Evolutionary conservation across 768 basidiomycete genomes (phyloP).

Genomic region (Boletus tomentosulus): DNA sequence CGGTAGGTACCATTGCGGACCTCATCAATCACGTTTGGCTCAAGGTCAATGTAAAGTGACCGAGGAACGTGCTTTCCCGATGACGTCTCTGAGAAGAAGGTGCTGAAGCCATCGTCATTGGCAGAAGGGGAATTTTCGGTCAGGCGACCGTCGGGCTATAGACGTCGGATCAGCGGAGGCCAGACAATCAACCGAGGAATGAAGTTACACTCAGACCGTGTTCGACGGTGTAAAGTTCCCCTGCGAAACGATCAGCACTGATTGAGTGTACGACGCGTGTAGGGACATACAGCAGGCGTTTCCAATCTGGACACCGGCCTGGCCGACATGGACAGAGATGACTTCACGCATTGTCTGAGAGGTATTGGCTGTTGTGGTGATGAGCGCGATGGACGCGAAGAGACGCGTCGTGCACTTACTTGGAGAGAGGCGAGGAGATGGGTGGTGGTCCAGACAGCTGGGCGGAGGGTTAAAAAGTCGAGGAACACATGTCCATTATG

Average conservation of each 20-base stretch:
- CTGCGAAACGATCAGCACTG: conserved; percentile 38
- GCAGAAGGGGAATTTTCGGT: conserved; percentile 69
- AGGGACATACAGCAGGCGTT: conserved; percentile 92
- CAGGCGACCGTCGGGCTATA: conserved; percentile 91
- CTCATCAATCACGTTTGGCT: conserved; percentile 97
- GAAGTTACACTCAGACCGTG: conserved; percentile 85
- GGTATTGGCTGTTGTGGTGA: conserved; percentile 7
- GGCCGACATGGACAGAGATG: conserved; percentile 97
- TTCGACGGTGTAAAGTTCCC: conserved; percentile 99
- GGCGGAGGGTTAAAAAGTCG: conserved; percentile 40
- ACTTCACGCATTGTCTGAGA: conserved; percentile 79
- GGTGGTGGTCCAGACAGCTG: conserved; percentile 27
- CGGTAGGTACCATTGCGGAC: conserved; percentile 94
- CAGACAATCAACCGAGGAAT: not conserved
- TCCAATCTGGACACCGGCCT: conserved; percentile 97
- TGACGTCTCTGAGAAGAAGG: conserved; percentile 98
- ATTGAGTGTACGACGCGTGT: conserved; percentile 14
- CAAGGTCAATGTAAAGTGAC: conserved; percentile 94
- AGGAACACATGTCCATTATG: conserved; percentile 32
- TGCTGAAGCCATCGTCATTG: conserved; percentile 91
- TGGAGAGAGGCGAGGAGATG: conserved; percentile 27
- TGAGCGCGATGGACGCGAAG: conserved; percentile 19
- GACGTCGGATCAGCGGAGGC: conserved; percentile 18
- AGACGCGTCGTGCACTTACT: conserved; percentile 30
- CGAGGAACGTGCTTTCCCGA: conserved; percentile 97